Percentiles rank a stretch among this genome's conserved stretches.
Conservation (phyloP, 768 basidiomycete species). For the Rhizopogon vulgaris region DNA sequence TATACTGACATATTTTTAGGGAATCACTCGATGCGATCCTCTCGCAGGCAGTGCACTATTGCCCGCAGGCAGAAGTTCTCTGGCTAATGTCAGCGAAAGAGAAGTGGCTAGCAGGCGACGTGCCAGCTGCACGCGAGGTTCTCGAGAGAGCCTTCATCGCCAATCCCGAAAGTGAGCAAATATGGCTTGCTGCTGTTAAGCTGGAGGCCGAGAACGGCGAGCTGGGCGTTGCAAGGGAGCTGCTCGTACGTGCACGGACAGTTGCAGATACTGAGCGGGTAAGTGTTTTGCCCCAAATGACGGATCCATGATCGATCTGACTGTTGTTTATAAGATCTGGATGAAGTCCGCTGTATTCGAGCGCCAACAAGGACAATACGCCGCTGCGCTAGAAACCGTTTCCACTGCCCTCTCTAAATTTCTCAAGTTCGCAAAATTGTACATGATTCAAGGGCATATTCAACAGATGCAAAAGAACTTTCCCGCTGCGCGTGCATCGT, state of each 20-base stretch:
- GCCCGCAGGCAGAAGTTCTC: slow-evolving; percentile 91
- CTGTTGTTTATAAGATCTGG: slow-evolving; percentile 68
- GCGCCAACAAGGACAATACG: slow-evolving; percentile 74
- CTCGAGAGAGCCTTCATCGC: slow-evolving; percentile 88
- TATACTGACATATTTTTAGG: slow-evolving; percentile 29
- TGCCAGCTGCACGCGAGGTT: slow-evolving; percentile 84
- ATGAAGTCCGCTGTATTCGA: slow-evolving; percentile 98
- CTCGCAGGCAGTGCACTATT: slow-evolving; percentile 77
- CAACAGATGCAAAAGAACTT: slow-evolving; percentile 56
- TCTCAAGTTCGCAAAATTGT: slow-evolving; percentile 85
- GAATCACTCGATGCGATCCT: slow-evolving; percentile 81
- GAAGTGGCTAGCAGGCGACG: slow-evolving; percentile 87
- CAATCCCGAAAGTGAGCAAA: slow-evolving; percentile 94
- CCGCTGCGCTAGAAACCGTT: slow-evolving; percentile 70
- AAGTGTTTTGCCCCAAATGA: slow-evolving; percentile 17
- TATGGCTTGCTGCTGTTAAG: slow-evolving; percentile 97
- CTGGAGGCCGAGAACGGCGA: slow-evolving; percentile 95
- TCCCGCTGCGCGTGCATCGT: slow-evolving; percentile 70
- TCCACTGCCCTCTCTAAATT: slow-evolving; percentile 74
- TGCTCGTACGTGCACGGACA: slow-evolving; percentile 82
- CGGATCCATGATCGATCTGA: not conserved
- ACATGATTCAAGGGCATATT: slow-evolving; percentile 97
- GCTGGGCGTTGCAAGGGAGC: slow-evolving; percentile 74
- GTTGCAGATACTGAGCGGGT: slow-evolving; percentile 92
- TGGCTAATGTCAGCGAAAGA: slow-evolving; percentile 99